Conservation (phyloP, 345 rosid genomes). For the Ceriops zippeliana region DNA sequence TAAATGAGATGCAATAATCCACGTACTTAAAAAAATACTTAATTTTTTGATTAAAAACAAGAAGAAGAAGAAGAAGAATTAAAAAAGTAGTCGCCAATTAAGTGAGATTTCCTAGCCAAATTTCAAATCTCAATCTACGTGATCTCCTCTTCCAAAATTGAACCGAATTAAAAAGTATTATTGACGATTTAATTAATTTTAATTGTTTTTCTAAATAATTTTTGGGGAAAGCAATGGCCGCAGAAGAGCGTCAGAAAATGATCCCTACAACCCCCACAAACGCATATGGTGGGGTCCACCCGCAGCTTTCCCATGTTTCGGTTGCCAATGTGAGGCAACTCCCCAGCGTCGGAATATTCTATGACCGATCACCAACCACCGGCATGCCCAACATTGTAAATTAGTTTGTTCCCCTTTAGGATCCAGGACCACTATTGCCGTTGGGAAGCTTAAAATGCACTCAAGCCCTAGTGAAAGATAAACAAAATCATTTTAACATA, state of each 20-base stretch:
- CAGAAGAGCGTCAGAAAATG: conserved; percentile 19
- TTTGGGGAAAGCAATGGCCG: conserved; percentile 7
- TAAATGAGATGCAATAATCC: too few relatives aligned
- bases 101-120: too few relatives aligned
- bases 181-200: too few relatives aligned
- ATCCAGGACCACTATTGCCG: background rate
- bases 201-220: background rate
- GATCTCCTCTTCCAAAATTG: background rate
- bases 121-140: too few relatives aligned
- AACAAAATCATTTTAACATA: background rate
- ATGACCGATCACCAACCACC: conserved; percentile 3
- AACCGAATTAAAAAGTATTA: background rate
- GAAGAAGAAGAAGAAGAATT: too few relatives aligned
- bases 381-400: background rate
- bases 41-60: too few relatives aligned
- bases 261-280: conserved; percentile 24
- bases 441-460: conserved; percentile 18
- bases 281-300: conserved; percentile 1
- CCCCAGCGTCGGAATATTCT: conserved; percentile 20
- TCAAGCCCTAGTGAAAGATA: background rate
- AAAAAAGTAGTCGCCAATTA: too few relatives aligned
- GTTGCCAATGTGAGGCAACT: conserved; percentile 10
- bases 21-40: too few relatives aligned
- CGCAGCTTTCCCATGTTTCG: background rate
- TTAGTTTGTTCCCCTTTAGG: background rate